A percentile compares a stretch with the other conserved stretches of the same genome.
Conservation (phyloP, 768 basidiomycete species). For the Megacollybia marginata region DNA sequence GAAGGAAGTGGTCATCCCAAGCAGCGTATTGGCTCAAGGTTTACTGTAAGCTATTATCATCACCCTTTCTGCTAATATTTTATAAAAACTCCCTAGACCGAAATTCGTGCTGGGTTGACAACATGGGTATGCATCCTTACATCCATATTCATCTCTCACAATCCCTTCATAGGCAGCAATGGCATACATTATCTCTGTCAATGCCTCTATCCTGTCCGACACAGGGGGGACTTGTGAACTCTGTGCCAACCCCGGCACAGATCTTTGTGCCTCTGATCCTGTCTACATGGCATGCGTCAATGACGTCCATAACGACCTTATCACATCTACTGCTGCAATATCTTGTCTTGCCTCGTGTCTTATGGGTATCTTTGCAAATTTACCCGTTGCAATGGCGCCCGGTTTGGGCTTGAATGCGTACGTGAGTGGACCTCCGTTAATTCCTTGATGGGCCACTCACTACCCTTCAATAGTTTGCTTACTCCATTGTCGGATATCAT, state of each 20-base stretch:
- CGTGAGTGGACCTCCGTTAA: constrained; percentile 29
- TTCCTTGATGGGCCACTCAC: no score
- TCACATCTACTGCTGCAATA: constrained; percentile 76
- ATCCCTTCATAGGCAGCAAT: constrained; percentile 50
- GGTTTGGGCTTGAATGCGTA: constrained; percentile 82
- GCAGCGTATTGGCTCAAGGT: constrained; percentile 57
- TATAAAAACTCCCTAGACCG: constrained; percentile 61
- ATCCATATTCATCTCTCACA: neutral
- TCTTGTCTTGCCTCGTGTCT: constrained; percentile 68
- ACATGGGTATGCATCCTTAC: constrained; percentile 55
- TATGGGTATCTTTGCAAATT: constrained; percentile 79
- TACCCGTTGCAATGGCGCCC: constrained; percentile 87
- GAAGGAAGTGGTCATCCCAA: constrained; percentile 63
- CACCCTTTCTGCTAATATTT: no score
- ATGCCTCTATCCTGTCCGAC: constrained; percentile 69
- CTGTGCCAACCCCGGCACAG: constrained; percentile 41
- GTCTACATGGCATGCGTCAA: constrained; percentile 50
- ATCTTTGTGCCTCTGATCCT: constrained; percentile 46
- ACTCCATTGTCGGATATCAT: constrained; percentile 82
- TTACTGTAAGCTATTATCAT: constrained; percentile 37
- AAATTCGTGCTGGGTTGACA: constrained; percentile 71
- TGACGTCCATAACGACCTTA: constrained; percentile 67
- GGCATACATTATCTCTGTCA: constrained; percentile 87
- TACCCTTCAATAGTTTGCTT: constrained; percentile 60
- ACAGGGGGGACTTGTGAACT: constrained; percentile 72